A percentile compares a stretch with the other conserved stretches of the same genome.
phyloP scores from a whole-genome alignment of 331 rosid genomes.

The Malus hybrid region DNA sequence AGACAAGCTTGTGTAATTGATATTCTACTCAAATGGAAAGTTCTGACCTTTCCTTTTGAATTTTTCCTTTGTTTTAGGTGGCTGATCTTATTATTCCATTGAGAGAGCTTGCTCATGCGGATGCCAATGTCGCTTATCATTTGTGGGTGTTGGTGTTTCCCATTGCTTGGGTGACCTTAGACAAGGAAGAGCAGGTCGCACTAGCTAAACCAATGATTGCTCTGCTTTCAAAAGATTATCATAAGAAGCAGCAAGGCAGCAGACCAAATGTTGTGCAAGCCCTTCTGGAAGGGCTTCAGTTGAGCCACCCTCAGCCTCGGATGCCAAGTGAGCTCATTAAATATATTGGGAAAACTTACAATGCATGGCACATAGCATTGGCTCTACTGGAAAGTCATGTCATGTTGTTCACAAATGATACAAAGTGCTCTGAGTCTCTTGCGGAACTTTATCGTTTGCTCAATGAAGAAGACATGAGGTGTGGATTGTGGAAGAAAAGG shows the following conservation, averaged over 20 bases:
- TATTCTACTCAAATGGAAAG: not conserved
- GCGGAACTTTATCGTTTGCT: constrained; percentile 85
- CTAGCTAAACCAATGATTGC: constrained; percentile 95
- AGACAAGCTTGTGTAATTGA: not conserved
- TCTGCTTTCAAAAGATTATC: constrained; percentile 92
- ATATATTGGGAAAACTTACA: constrained; percentile 92
- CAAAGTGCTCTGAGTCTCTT: constrained; percentile 90
- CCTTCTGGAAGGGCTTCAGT: constrained; percentile 94
- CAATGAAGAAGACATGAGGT: constrained; percentile 96
- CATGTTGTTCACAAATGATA: constrained; percentile 71
- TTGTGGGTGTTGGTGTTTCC: constrained; percentile 85
- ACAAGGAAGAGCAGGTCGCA: constrained; percentile 86
- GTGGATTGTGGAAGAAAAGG: constrained; percentile 97
- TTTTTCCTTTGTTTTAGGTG: constrained; percentile 43
- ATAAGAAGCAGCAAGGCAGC: constrained; percentile 84
- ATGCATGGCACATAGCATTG: constrained; percentile 97
- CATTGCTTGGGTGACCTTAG: constrained; percentile 95
- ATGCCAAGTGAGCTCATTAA: constrained; percentile 99
- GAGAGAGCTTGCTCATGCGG: constrained; percentile 94
- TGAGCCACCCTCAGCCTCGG: constrained; percentile 99
- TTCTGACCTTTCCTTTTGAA: not conserved
- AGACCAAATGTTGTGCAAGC: constrained; percentile 99
- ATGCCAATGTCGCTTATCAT: constrained; percentile 98
- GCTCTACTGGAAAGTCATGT: constrained; percentile 98
- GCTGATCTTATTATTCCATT: constrained; percentile 83